A percentile compares a stretch with the other conserved stretches of the same genome.
phyloP scores from a whole-genome alignment of 2,329 filamentous ascomycete genomes.

The Neonectria punicea region DNA sequence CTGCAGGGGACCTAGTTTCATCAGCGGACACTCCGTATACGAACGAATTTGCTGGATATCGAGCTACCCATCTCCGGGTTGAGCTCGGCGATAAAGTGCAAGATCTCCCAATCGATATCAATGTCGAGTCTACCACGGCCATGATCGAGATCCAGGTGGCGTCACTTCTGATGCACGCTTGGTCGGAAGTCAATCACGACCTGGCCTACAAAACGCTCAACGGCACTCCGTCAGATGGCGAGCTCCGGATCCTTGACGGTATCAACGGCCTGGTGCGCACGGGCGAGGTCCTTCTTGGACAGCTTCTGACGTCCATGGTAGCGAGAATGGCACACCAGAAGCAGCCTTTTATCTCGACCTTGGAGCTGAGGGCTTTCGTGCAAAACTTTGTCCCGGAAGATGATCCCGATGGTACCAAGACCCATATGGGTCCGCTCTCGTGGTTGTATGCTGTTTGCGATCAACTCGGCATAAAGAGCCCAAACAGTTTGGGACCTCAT shows the following conservation, averaged over 20 bases:
- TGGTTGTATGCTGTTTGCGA: background rate
- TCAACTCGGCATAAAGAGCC: background rate
- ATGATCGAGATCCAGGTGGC: slow-evolving; percentile 20
- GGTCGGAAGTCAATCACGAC: slow-evolving; percentile 21
- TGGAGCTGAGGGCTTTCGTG: background rate
- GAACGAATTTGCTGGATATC: background rate
- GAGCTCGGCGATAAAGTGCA: background rate
- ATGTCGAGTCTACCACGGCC: background rate
- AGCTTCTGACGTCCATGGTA: background rate
- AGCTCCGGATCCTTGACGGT: background rate
- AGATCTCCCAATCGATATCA: too few relatives aligned
- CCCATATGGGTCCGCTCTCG: background rate
- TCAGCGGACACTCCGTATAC: background rate
- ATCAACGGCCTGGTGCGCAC: background rate
- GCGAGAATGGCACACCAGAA: background rate
- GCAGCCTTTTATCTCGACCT: too few relatives aligned
- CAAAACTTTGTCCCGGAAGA: background rate
- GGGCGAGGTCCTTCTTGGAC: background rate
- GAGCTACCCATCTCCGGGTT: background rate
- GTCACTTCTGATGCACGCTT: slow-evolving; percentile 18
- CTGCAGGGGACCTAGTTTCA: too few relatives aligned
- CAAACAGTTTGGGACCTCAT: background rate
- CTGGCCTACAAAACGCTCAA: slow-evolving; percentile 12
- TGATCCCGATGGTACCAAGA: background rate
- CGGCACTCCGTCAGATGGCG: background rate